Evolutionary conservation across 2,329 filamentous ascomycete genomes (phyloP), one percentile per base, ranked within the genome.

Genomic region (Claviceps humidiphila): DNA sequence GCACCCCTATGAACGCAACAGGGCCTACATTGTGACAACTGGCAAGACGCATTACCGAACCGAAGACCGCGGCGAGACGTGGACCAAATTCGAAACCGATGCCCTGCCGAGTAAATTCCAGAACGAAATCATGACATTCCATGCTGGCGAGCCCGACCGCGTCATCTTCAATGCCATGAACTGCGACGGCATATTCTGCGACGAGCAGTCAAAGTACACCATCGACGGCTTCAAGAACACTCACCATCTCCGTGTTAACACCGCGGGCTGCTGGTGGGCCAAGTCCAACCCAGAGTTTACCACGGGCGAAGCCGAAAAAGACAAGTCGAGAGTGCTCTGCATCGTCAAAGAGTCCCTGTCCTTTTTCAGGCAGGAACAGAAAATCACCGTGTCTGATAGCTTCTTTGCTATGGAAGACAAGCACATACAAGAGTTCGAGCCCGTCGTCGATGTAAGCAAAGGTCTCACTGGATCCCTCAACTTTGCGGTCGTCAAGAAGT

Each of bases 191-290:
- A 73, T 80, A 26, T 77, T 79, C 60, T 89, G 85, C 66, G 72
- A 77, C 55, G 80, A 84, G 62, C 68, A 77, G 54, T 72, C 78
- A 51, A 73, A 75, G 63, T 96, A 95, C 66, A 97, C 93, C 2
- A 82, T 77, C 14, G 85, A 97, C 67, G 88, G 88, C 58, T 98
- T 98, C 72, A 75, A 84, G 57, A 78, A 77, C 5, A 77, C 81
- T 50, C 77, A 85, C 58, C 68, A 75, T 5, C 74, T 96, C 54
- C 78, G 85, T 50, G 73, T 78, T 43, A 78, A 82, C 58, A 87
- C 87, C 2, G 74, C 80, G 48, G 84, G 85, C 55, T 98, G 93
- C 66, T 81, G 84, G 66, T 98, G 91, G 89, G 91, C 93, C 50
- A 88, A 88, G 63, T 80, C 81, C 14, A 82, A 86, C 13, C 75